Evolutionary conservation across 345 rosid genomes (phyloP).

Genomic region (Eucalyptus brandiana): DNA sequence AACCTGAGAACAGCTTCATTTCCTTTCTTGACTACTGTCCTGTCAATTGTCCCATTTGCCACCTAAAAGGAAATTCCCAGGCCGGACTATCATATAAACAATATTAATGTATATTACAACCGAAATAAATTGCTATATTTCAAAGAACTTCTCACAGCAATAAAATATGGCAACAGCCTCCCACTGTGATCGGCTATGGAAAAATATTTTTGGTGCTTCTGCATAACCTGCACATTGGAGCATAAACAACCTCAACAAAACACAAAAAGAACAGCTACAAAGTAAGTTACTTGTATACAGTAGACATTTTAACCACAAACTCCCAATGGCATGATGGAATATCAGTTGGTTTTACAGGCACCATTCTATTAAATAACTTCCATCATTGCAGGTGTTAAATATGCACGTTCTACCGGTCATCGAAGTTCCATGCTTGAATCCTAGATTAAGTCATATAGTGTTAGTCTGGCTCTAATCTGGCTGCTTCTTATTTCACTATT

Average conservation of each 20-base stretch:
- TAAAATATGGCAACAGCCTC: slow-evolving; percentile 70
- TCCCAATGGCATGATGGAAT: neutral
- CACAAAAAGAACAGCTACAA: neutral
- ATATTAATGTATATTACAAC: neutral
- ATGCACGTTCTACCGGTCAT: neutral
- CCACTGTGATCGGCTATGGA: slow-evolving; percentile 57
- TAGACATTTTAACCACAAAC: neutral
- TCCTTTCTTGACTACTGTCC: slow-evolving; percentile 72
- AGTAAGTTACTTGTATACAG: neutral
- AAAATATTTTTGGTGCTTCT: slow-evolving; percentile 93
- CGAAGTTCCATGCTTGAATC: neutral
- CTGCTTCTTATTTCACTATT: neutral
- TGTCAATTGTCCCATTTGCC: slow-evolving; percentile 86
- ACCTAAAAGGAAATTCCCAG: slow-evolving; percentile 41
- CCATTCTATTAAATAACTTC: neutral
- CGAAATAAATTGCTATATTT: neutral
- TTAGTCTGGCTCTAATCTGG: neutral
- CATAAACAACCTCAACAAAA: neutral
- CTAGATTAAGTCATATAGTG: neutral
- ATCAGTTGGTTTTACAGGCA: neutral
- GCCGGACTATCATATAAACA: neutral
- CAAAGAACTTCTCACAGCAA: slow-evolving; percentile 47
- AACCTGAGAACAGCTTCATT: slow-evolving; percentile 99
- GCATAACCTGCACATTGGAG: slow-evolving; percentile 63
- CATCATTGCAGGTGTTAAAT: neutral